phyloP scores from a whole-genome alignment of 2,329 filamentous ascomycete genomes.

The Beauveria sp. region DNA sequence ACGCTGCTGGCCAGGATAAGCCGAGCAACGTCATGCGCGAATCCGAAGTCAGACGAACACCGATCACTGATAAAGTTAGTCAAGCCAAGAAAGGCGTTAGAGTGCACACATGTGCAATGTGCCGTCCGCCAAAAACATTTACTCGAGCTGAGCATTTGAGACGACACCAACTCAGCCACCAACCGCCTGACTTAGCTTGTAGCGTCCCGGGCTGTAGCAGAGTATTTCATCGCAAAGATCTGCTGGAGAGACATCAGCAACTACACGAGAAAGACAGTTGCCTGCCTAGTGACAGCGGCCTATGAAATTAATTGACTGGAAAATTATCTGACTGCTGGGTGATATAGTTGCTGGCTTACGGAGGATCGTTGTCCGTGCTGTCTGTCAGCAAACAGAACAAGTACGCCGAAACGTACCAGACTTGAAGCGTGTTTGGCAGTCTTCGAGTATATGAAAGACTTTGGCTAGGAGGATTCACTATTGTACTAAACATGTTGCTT shows the following conservation, averaged over 20 bases:
- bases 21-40: too few relatives aligned
- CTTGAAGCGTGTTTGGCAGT: too few relatives aligned
- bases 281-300: constrained; percentile 27
- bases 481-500: too few relatives aligned
- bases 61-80: constrained; percentile 49
- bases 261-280: constrained; percentile 27
- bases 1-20: too few relatives aligned
- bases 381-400: too few relatives aligned
- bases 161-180: constrained; percentile 54
- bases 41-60: constrained; percentile 26
- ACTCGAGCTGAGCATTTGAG: constrained; percentile 56
- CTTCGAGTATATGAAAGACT: too few relatives aligned
- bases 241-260: constrained; percentile 50
- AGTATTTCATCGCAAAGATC: constrained; percentile 50
- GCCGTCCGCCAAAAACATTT: constrained; percentile 49
- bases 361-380: too few relatives aligned
- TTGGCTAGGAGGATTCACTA: too few relatives aligned
- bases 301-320: not conserved
- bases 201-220: constrained; percentile 46
- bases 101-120: constrained; percentile 47
- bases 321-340: not conserved
- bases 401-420: too few relatives aligned
- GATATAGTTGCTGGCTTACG: too few relatives aligned
- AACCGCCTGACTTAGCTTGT: constrained; percentile 45
- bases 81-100: constrained; percentile 51